Evolutionary conservation across 2,329 filamentous ascomycete species (phyloP).

Genomic region (Diaporthe nobilis): DNA sequence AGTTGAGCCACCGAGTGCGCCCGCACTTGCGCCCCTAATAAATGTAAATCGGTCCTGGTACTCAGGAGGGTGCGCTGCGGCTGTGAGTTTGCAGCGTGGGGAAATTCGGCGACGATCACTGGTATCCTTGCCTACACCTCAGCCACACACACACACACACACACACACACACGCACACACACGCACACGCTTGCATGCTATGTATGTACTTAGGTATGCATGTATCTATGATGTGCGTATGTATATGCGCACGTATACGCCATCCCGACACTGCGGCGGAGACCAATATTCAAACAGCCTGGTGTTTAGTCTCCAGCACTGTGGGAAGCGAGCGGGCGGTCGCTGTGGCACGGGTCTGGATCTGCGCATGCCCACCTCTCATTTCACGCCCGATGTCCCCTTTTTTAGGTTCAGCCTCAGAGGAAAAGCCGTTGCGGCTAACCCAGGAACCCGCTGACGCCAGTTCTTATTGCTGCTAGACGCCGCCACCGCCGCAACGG

Average conservation of each 20-base stretch:
- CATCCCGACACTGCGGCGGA: background rate
- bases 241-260: background rate
- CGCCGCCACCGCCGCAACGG: conserved; percentile 7
- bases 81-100: conserved; percentile 34
- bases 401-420: conserved; percentile 34
- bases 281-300: background rate
- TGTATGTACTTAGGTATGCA: background rate
- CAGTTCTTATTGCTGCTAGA: background rate
- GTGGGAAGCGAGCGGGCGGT: background rate
- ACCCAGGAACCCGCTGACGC: conserved; percentile 26
- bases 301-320: conserved; percentile 9
- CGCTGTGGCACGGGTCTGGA: background rate
- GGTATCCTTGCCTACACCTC: conserved; percentile 7
- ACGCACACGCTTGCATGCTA: background rate
- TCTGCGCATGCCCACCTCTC: background rate
- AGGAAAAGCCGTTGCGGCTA: conserved; percentile 32
- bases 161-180: background rate
- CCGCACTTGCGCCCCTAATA: background rate
- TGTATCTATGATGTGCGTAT: background rate
- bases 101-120: conserved; percentile 17
- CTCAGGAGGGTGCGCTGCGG: conserved; percentile 1
- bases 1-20: conserved; percentile 15
- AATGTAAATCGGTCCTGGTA: background rate
- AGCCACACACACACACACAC: background rate
- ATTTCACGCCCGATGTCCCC: background rate